These are phyloP conservation scores for Cladorrhinum sp. DNA, from an alignment of 2,329 filamentous ascomycete genomes.

Conservation along the genomic window DNA sequence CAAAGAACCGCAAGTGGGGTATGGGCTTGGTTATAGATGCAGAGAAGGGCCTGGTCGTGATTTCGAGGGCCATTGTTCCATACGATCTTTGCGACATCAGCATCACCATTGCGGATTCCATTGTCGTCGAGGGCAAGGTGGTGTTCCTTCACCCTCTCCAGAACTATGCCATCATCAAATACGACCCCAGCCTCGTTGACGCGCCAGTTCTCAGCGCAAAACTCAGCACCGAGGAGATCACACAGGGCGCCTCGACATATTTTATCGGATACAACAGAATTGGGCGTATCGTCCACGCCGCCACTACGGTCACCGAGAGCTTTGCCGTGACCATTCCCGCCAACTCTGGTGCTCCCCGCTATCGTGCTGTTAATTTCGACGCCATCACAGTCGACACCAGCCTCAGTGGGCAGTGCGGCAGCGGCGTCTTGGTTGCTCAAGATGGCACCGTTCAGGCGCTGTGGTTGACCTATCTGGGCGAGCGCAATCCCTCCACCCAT, in stretches of 20 bases:
- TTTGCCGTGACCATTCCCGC: slow-evolving; percentile 95
- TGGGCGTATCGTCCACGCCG: slow-evolving; percentile 85
- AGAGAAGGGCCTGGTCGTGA: slow-evolving; percentile 89
- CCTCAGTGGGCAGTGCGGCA: slow-evolving; percentile 86
- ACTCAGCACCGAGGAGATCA: slow-evolving; percentile 76
- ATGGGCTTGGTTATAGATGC: slow-evolving; percentile 98
- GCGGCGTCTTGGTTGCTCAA: slow-evolving; percentile 83
- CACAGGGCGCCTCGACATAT: slow-evolving; percentile 89
- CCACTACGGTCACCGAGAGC: slow-evolving; percentile 94
- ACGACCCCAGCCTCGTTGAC: slow-evolving; percentile 89
- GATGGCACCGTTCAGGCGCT: slow-evolving; percentile 92
- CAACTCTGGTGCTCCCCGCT: slow-evolving; percentile 85
- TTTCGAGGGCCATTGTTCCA: slow-evolving; percentile 89
- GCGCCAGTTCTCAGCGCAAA: slow-evolving; percentile 88
- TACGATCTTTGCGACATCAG: slow-evolving; percentile 97
- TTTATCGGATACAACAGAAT: slow-evolving; percentile 99
- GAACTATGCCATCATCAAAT: slow-evolving; percentile 94
- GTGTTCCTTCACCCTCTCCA: slow-evolving; percentile 95
- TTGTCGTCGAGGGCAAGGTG: slow-evolving; percentile 90
- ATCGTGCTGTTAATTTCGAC: slow-evolving; percentile 92
- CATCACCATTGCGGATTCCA: slow-evolving; percentile 92
- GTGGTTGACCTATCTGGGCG: slow-evolving; percentile 95
- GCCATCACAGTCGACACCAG: slow-evolving; percentile 96
- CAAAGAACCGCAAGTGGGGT: slow-evolving; percentile 87
- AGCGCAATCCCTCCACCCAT: slow-evolving; percentile 72